These are phyloP conservation scores for Crithidia mellificae DNA, from an alignment of 208 protist genomes.

Conservation along the genomic window DNA sequence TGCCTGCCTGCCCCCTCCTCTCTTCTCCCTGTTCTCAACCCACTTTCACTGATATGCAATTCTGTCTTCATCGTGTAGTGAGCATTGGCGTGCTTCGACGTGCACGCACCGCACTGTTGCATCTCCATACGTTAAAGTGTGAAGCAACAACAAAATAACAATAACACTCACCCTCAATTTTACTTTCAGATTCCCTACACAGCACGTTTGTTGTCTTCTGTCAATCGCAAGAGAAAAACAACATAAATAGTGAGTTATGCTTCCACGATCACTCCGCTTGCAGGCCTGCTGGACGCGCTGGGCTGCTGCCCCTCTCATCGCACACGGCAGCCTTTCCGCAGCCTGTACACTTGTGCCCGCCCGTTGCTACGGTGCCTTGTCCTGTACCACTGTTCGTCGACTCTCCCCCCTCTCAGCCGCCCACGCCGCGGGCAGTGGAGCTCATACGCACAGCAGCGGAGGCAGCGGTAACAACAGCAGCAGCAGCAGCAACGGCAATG, in stretches of 20 bases:
- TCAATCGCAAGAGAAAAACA: not conserved
- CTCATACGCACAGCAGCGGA: no score
- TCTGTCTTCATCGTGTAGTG: no score
- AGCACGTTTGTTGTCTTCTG: conserved; percentile 6
- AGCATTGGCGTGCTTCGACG: no score
- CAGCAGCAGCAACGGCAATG: not conserved
- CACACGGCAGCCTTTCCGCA: not conserved
- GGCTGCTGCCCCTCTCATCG: not conserved
- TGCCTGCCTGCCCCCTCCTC: no score
- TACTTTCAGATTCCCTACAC: no score
- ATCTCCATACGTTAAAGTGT: no score
- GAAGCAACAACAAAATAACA: no score
- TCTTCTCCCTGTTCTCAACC: no score
- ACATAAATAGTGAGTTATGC: not conserved
- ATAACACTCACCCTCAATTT: no score
- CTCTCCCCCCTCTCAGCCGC: not conserved
- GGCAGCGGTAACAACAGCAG: not conserved
- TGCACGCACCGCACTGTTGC: no score
- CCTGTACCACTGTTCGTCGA: not conserved
- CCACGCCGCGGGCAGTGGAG: not conserved
- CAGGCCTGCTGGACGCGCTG: not conserved
- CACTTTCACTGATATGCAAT: no score
- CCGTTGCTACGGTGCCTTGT: not conserved
- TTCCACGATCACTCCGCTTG: not conserved
- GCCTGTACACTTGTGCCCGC: not conserved